Percentiles rank a stretch among this genome's conserved stretches.
Evolutionary conservation across 169 alveolate genomes (phyloP).

Genomic region (Cryptosporidium ubiquitum): DNA sequence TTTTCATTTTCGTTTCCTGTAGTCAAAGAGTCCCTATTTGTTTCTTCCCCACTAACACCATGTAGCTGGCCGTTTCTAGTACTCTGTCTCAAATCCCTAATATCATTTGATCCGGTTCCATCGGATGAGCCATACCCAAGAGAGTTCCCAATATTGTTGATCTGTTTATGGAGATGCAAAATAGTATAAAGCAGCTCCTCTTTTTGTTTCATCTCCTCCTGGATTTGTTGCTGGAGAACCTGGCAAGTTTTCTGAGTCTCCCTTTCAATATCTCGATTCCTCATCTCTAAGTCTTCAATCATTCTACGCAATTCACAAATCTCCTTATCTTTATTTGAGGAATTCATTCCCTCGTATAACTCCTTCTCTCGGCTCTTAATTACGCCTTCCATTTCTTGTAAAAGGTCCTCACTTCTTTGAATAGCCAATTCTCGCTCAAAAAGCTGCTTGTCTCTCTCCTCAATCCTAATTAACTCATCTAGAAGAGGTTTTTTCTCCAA

Average conservation of each 20-base stretch:
- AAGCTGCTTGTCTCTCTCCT: constrained; percentile 46
- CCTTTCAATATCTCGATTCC: constrained; percentile 47
- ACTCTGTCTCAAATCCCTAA: neutral
- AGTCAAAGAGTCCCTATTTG: neutral
- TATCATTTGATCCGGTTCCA: neutral
- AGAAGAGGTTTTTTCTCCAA: constrained; percentile 48
- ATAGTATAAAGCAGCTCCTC: constrained; percentile 55
- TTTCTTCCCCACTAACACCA: neutral
- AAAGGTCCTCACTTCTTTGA: constrained; percentile 35
- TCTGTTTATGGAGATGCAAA: constrained; percentile 62
- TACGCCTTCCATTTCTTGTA: constrained; percentile 51
- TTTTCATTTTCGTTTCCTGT: neutral
- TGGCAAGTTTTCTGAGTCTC: constrained; percentile 63
- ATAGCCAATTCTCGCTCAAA: constrained; percentile 55
- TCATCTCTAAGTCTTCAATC: constrained; percentile 42
- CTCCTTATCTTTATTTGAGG: constrained; percentile 29
- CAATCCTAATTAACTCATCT: constrained; percentile 53
- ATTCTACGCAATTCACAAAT: constrained; percentile 31
- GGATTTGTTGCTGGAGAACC: constrained; percentile 56
- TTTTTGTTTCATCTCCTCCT: constrained; percentile 70
- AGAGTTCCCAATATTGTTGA: constrained; percentile 20
- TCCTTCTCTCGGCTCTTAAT: constrained; percentile 53
- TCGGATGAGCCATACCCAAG: neutral
- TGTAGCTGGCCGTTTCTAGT: neutral
- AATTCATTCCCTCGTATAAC: neutral